Evolutionary conservation across 805 yeast genomes (phyloP), one percentile per base, ranked within the genome.

Genomic region (Starmerella kuoi): DNA sequence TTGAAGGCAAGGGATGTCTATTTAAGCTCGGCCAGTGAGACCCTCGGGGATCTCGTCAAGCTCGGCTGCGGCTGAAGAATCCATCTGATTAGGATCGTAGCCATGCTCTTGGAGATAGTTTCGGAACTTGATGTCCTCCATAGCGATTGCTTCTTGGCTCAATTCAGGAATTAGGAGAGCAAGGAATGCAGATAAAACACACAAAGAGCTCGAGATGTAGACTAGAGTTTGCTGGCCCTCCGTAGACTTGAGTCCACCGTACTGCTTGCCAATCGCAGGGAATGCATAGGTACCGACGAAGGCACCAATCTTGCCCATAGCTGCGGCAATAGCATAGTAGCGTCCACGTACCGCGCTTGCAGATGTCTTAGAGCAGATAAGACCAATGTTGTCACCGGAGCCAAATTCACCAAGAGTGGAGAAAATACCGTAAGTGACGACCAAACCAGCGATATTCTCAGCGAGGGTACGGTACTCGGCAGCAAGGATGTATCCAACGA

Each of bases 361-460:
- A 36, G 78, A 72, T 5, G 94, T 79, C 63, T 86, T 86, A 32
- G 94, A 73, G 18, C 94, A 93, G 48, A 87, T 68, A 42, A 82
- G 64, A 52, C 96, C 96, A 60, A 82, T 79, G 63, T 82, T 84
- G 63, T 86, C 84, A 65, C 96, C 97, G 12, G 94, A 87, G 24
- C 95, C 94, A 61, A 87, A 81, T 62, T 88, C 96, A 55, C 96
- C 96, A 37, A 84, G 68, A 5, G 94, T 69, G 60, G 76, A 66
- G 61, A 85, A 88, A 50, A 88, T 76, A 65, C 96, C 96, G 58
- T 79, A 88, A 23, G 81, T 79, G 34, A 85, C 91, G 38, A 77
- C 81, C 54, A 87, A 84, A 0, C 76, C 88, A 31, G 74, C 95
- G 56, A 84, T 68, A 53, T 78, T 72, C 31, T 72, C 55, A 47